Evolutionary conservation across 2,329 filamentous ascomycete species (phyloP).

Genomic region (Penicillium sp.): DNA sequence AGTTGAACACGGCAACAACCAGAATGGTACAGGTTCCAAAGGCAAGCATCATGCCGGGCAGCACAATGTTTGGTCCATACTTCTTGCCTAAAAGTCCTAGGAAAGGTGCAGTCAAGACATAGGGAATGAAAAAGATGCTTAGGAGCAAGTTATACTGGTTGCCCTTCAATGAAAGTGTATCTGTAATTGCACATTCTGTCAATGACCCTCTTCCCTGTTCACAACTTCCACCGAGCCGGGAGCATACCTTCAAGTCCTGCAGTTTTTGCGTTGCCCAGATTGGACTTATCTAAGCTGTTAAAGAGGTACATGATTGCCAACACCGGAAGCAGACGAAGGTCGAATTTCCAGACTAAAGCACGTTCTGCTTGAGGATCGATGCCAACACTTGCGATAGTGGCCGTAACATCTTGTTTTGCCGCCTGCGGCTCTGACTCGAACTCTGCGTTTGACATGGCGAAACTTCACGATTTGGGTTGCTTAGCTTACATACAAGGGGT

Average conservation of each 20-base stretch:
- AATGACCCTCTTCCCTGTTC: neutral
- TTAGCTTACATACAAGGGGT: too few species aligned
- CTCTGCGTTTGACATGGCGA: neutral
- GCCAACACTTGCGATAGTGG: conserved; percentile 18
- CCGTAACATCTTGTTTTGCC: conserved; percentile 13
- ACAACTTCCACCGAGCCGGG: conserved; percentile 19
- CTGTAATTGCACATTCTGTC: conserved; percentile 8
- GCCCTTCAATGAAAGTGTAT: conserved; percentile 28
- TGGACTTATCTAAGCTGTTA: conserved; percentile 46
- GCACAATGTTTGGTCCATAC: conserved; percentile 31
- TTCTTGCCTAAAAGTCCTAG: conserved; percentile 39
- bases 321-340: conserved; percentile 46
- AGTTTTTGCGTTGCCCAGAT: conserved; percentile 47
- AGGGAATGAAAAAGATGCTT: conserved; percentile 51
- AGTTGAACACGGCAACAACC: conserved; percentile 44
- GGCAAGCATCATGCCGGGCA: conserved; percentile 46
- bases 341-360: conserved; percentile 51
- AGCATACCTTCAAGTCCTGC: conserved; percentile 43
- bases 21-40: conserved; percentile 23
- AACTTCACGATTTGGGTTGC: too few species aligned
- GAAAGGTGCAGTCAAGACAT: conserved; percentile 50
- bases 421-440: neutral
- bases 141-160: conserved; percentile 40
- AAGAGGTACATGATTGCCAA: conserved; percentile 56
- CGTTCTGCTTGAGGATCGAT: conserved; percentile 41